Evolutionary conservation across 106 monocot genomes (phyloP).

Genomic region (Platanthera guangdongensis): DNA sequence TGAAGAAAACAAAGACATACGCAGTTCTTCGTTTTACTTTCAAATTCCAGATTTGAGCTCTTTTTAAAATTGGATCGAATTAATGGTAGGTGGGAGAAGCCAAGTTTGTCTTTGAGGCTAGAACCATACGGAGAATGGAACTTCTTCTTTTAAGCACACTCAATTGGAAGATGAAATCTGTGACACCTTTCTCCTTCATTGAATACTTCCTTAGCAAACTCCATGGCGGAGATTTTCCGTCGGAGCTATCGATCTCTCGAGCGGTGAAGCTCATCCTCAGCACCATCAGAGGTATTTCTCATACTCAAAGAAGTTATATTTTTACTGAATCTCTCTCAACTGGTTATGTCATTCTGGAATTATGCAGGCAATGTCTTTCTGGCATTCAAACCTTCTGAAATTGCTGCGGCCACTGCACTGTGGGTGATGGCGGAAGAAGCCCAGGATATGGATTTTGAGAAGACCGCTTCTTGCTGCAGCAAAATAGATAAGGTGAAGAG

Average conservation of each 20-base stretch:
- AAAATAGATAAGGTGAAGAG: conserved; percentile 37
- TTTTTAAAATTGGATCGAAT: neutral
- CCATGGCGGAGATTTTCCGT: conserved; percentile 12
- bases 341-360: neutral
- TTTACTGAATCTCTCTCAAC: neutral
- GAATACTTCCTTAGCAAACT: conserved; percentile 45
- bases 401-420: conserved; percentile 57
- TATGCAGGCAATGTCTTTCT: conserved; percentile 58
- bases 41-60: neutral
- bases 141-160: conserved; percentile 50
- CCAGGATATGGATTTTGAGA: conserved; percentile 24
- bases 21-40: neutral
- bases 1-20: neutral
- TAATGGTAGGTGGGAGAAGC: conserved; percentile 27
- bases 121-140: conserved; percentile 70
- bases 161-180: conserved; percentile 66
- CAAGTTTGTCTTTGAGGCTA: conserved; percentile 45
- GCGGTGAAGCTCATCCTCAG: conserved; percentile 32
- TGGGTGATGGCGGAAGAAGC: conserved; percentile 16
- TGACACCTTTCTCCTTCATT: conserved; percentile 62
- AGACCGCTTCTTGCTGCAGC: conserved; percentile 23
- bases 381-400: conserved; percentile 64
- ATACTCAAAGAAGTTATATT: neutral
- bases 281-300: conserved; percentile 33
- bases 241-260: conserved; percentile 14